A percentile compares a stretch with the other conserved stretches of the same genome.
These are phyloP conservation scores for Boletus patriciae DNA, from an alignment of 768 basidiomycete species.

Conservation along the genomic window DNA sequence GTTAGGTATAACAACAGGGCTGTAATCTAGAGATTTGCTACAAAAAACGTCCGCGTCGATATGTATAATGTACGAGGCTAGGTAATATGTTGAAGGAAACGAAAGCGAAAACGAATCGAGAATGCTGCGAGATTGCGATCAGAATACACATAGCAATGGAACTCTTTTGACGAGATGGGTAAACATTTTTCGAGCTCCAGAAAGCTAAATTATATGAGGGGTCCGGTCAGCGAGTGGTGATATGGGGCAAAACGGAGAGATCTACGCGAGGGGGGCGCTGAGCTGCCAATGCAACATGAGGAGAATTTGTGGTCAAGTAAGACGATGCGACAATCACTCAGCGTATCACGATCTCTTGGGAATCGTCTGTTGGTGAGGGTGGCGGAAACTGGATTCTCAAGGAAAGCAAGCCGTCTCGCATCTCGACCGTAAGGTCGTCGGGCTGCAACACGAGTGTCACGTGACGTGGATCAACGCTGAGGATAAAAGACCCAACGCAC, in stretches of 20 bases:
- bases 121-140: background rate
- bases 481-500: slow-evolving; percentile 39
- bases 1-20: slow-evolving; percentile 12
- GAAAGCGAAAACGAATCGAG: background rate
- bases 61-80: background rate
- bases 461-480: slow-evolving; percentile 2
- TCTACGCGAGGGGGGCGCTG: slow-evolving; percentile 1
- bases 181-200: background rate
- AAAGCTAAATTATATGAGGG: slow-evolving; percentile 8
- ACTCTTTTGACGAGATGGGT: background rate
- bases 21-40: slow-evolving; percentile 14
- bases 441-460: slow-evolving; percentile 36
- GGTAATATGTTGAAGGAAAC: background rate
- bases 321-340: slow-evolving; percentile 34
- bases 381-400: slow-evolving; percentile 54
- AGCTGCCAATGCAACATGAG: slow-evolving; percentile 6
- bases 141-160: background rate
- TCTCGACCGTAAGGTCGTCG: slow-evolving; percentile 52
- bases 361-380: slow-evolving; percentile 41
- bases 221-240: slow-evolving; percentile 12
- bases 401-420: slow-evolving; percentile 62
- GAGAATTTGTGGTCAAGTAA: slow-evolving; percentile 12
- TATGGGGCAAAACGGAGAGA: background rate
- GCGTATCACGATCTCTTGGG: slow-evolving; percentile 50
- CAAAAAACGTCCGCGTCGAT: background rate